These are phyloP conservation scores for Eremochloa ophiuroides DNA, from an alignment of 176 grass and related monocot species.

Conservation along the genomic window DNA sequence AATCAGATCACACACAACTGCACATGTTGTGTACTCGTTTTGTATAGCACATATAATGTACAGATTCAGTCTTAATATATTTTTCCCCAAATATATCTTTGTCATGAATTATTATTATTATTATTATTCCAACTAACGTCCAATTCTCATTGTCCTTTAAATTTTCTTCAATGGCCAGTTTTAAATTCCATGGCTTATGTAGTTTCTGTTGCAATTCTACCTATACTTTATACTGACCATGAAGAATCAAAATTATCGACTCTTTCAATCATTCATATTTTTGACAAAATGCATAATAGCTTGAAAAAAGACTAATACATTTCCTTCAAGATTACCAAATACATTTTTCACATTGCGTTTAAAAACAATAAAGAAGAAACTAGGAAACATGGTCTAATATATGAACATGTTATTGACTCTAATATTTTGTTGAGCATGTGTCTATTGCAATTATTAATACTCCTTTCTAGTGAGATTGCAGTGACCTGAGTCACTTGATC, in stretches of 20 bases:
- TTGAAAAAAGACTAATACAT: neutral
- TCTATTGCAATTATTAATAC: too few relatives aligned
- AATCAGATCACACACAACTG: too few relatives aligned
- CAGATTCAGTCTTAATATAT: neutral
- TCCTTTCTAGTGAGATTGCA: too few relatives aligned
- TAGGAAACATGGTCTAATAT: neutral
- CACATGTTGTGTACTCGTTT: neutral
- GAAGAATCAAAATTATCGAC: neutral
- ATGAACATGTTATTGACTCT: neutral
- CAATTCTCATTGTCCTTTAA: neutral
- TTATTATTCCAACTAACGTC: neutral
- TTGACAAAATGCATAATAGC: neutral
- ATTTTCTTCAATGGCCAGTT: neutral
- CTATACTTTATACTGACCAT: neutral
- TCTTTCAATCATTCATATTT: neutral
- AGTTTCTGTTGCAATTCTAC: neutral
- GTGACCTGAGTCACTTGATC: too few relatives aligned
- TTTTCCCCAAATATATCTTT: neutral
- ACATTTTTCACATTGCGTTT: neutral
- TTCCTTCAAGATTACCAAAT: neutral
- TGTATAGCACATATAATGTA: neutral
- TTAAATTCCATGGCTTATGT: neutral
- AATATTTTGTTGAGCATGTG: too few relatives aligned
- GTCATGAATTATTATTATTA: neutral
- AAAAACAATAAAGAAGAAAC: neutral